phyloP scores from a whole-genome alignment of 2,329 filamentous ascomycete species.

The Alternaria arbusti region DNA sequence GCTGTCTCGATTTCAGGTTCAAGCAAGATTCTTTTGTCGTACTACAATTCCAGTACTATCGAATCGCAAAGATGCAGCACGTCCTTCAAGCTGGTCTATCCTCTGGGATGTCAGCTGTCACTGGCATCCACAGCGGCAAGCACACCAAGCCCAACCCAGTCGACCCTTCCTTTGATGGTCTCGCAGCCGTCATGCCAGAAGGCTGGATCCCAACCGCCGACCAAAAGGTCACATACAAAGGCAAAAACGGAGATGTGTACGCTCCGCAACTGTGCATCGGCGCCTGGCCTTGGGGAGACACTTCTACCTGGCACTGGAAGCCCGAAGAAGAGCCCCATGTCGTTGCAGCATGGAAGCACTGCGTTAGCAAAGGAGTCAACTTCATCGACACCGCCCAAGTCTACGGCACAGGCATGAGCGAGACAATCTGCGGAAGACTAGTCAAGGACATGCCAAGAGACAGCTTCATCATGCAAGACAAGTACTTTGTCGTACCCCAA shows the following conservation, averaged over 20 bases:
- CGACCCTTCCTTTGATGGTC: background rate
- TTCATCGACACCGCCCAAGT: conserved; percentile 3
- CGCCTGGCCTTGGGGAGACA: conserved; percentile 1
- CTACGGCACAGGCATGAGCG: conserved; percentile 1
- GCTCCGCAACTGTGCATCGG: conserved; percentile 1
- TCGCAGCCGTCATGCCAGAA: background rate
- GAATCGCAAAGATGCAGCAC: background rate
- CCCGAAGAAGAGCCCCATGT: conserved; percentile 1
- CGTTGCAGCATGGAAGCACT: conserved; percentile 1
- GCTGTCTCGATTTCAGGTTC: background rate
- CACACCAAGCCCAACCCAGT: conserved; percentile 1
- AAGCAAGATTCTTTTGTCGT: background rate
- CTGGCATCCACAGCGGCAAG: conserved; percentile 1
- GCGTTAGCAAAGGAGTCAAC: conserved; percentile 1
- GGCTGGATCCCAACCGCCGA: background rate
- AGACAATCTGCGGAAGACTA: background rate
- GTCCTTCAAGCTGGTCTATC: background rate
- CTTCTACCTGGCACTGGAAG: conserved; percentile 4
- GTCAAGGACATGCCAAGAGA: background rate
- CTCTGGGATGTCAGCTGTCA: background rate
- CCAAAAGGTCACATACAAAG: background rate
- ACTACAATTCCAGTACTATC: background rate
- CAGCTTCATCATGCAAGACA: conserved; percentile 1
- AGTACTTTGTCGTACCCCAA: conserved; percentile 2
- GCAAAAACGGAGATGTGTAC: background rate